These are phyloP conservation scores for Diaporthe australafricana DNA, from an alignment of 2,329 filamentous ascomycete genomes.

Conservation along the genomic window DNA sequence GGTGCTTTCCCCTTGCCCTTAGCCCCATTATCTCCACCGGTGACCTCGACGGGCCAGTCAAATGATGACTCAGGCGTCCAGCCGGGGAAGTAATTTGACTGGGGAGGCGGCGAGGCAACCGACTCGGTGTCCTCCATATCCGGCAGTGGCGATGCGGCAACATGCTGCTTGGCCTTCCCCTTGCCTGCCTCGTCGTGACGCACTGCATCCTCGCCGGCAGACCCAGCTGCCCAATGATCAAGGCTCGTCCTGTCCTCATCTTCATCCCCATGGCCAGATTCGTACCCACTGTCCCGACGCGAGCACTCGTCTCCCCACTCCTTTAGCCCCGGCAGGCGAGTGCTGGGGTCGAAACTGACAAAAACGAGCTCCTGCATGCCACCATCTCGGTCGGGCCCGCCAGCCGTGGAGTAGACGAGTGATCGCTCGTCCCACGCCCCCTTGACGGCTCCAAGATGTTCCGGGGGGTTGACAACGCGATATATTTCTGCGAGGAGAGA, in stretches of 20 bases:
- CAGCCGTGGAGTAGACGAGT: conserved; percentile 56
- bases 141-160: too few relatives aligned
- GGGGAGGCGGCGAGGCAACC: too few relatives aligned
- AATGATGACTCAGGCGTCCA: too few relatives aligned
- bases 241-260: too few relatives aligned
- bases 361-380: conserved; percentile 52
- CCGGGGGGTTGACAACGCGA: conserved; percentile 53
- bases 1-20: too few relatives aligned
- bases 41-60: too few relatives aligned
- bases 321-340: conserved; percentile 45
- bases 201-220: not conserved
- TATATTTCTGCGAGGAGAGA: conserved; percentile 48
- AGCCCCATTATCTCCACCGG: too few relatives aligned
- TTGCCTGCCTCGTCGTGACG: too few relatives aligned
- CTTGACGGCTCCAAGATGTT: conserved; percentile 49
- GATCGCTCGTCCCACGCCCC: conserved; percentile 61
- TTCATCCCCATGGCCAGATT: too few relatives aligned
- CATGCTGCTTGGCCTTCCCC: too few relatives aligned
- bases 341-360: conserved; percentile 56
- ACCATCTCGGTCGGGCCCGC: conserved; percentile 39
- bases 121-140: too few relatives aligned
- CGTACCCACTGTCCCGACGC: not conserved
- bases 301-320: conserved; percentile 40
- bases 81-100: too few relatives aligned
- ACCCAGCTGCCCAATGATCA: not conserved